Base-by-base conservation (phyloP, 2,329 filamentous ascomycete genomes). In the Talaromyces piceae region DNA sequence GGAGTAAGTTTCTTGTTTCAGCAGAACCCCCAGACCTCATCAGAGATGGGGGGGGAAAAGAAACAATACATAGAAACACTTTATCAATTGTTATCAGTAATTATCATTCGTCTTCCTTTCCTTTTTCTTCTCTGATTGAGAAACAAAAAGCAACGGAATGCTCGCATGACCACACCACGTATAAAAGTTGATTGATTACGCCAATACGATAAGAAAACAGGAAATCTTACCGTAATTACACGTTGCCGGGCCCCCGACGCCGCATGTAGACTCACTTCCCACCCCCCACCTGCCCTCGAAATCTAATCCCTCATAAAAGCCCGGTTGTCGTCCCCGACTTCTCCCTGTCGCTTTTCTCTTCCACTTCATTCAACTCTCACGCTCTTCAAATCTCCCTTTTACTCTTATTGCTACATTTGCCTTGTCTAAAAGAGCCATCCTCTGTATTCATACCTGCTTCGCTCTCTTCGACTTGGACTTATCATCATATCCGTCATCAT, bases 401-500 rank as follows among this genome's bases (percentile, higher is more conserved):
- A 46, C 48, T 31, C 41, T 25, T 47, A 46, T 50, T 31, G 39
- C 28, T 45, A 25, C 9, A 27, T 50, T 45, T n/a, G 28, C 28
- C 51, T 41, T 4, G 20, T 48, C 22, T n/a, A n/a, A n/a, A 12
- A 23, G 23, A 23, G 25, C 16, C 28, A n/a, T n/a, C 20, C 18
- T 26, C 37, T 31, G 13, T 18, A 33, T 41, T 27, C 20, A 7
- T 51, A 31, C 43, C 31, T 47, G 16, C 16, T 37, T 39, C 31
- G 18, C 41, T 20, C 49, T 50, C 45, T 41, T 37, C 49, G 44
- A 28, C 45, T 18, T 37, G 33, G 5, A 18, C 13, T 18, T 37
- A 16, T 33, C 11, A 4, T 37, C 46, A 50, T 50, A 49, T 39
- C 18, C 49, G 25, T 52, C 53, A 51, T 43, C 30, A 55, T 55